Evolutionary conservation across 169 alveolate genomes (phyloP), one percentile per base, ranked within the genome.

Genomic region (Eimeria falciformis): DNA sequence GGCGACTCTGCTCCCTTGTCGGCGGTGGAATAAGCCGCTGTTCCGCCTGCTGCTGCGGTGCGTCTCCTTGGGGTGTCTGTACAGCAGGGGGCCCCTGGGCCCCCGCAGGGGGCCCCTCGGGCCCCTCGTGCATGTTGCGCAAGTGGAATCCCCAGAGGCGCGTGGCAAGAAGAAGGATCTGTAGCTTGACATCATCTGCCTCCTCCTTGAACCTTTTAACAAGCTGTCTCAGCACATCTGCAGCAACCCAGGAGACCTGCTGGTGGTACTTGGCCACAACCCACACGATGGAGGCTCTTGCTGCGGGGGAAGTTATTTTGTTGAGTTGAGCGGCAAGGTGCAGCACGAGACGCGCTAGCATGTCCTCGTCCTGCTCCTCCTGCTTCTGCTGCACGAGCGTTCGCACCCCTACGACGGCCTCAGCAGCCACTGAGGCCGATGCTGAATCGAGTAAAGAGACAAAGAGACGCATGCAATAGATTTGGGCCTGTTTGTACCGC

Each of bases 271-370:
- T 25, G 17, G 95, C 96, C 33, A 94, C 66, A 27, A 94, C 71
- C 96, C 96, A 94, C 7, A 94, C 46, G 23, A 94, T 81, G 3
- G 95, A 75, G 11, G 95, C 96, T 27, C 94, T 77, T 9, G 94
- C 95, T 5, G 77, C 43, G 27, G 96, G 95, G 9, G 85, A 43
- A 7, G 46, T 23, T 14, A 66, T n/a, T 6, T 58, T 69, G 14
- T 50, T 29, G 11, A 86, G 47, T 40, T 86, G 92, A 5, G 71
- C 27, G 27, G 79, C 84, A 1, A 86, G 73, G n/a, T 86, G 92
- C 50, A 86, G 37, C 53, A 86, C 68, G 27, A 86, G 85, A 1
- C 83, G 71, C 17, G 71, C 73, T 25, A 68, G 56, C n/a, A 55
- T 53, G 3, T 53, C 78, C 7, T 27, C 33, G 25, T 66, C 33